These are phyloP conservation scores for Plantago coronopus DNA, from an alignment of 305 asterid genomes.

Conservation along the genomic window DNA sequence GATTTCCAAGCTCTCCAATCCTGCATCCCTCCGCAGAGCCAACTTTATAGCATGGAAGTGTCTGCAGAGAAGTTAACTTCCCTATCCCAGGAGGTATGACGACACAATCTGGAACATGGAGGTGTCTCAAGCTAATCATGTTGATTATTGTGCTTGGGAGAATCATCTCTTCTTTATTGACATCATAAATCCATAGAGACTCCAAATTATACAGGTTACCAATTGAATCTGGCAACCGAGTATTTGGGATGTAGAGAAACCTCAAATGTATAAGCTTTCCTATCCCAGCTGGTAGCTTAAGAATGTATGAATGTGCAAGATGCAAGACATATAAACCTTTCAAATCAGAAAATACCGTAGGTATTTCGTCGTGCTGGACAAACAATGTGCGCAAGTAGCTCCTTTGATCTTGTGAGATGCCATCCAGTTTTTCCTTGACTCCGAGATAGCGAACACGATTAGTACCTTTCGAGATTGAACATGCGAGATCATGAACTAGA, in stretches of 20 bases:
- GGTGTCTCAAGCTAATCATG: conserved; percentile 22
- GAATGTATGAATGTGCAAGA: too few relatives aligned
- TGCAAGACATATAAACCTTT: conserved; percentile 11
- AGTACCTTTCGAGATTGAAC: not conserved
- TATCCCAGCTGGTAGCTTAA: not conserved
- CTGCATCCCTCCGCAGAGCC: conserved; percentile 5
- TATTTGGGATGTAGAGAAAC: conserved; percentile 6
- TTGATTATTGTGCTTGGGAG: conserved; percentile 10
- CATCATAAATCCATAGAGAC: conserved; percentile 1
- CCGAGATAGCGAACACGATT: not conserved
- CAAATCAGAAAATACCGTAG: too few relatives aligned
- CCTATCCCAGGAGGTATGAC: conserved; percentile 10
- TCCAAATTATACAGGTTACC: conserved; percentile 20
- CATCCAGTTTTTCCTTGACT: not conserved
- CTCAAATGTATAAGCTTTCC: conserved; percentile 18
- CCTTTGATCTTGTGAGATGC: not conserved
- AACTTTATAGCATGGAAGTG: not conserved
- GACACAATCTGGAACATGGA: not conserved
- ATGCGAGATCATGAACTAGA: conserved; percentile 33
- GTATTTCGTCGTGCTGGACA: too few relatives aligned
- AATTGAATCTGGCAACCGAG: conserved; percentile 7
- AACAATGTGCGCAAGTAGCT: conserved; percentile 18
- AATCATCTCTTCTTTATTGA: too few relatives aligned
- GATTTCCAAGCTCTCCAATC: conserved; percentile 18
- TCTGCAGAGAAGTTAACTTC: not conserved